These are phyloP conservation scores for Pseudoneurospora amorphoporcata DNA, from an alignment of 495 filamentous ascomycete genomes.

Conservation along the genomic window DNA sequence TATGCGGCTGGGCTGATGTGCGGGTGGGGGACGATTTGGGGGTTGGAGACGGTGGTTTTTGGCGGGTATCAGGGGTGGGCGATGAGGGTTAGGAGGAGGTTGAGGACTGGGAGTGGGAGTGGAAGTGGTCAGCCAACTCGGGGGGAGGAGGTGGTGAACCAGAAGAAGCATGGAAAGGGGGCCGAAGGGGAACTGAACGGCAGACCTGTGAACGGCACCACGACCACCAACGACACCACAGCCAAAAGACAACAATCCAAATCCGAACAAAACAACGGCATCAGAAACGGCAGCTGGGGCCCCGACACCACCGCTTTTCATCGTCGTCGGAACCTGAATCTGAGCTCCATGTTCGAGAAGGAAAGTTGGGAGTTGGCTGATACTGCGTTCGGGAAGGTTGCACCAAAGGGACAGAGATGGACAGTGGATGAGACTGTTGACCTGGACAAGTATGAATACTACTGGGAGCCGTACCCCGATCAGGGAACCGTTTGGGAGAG, in stretches of 20 bases:
- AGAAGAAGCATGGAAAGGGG: background rate
- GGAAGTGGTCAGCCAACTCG: background rate
- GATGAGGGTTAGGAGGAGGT: slow-evolving; percentile 39
- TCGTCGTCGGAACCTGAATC: background rate
- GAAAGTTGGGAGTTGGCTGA: background rate
- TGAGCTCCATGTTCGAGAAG: background rate
- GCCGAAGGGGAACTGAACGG: background rate
- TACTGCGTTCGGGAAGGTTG: background rate
- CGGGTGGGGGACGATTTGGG: slow-evolving; percentile 60
- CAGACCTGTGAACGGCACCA: background rate
- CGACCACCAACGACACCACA: background rate
- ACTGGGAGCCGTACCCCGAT: slow-evolving; percentile 67
- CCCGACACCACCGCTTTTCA: background rate
- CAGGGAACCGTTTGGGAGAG: slow-evolving; percentile 45
- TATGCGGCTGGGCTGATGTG: slow-evolving; percentile 59
- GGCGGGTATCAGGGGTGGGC: slow-evolving; percentile 56
- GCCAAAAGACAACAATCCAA: background rate
- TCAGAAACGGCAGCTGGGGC: background rate
- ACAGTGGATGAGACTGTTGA: slow-evolving; percentile 13
- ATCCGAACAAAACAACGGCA: background rate
- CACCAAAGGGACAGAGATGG: slow-evolving; percentile 21
- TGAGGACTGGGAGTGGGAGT: background rate
- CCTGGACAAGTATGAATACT: slow-evolving; percentile 31
- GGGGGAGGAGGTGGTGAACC: slow-evolving; percentile 28
- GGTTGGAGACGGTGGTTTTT: slow-evolving; percentile 49